A percentile compares a stretch with the other conserved stretches of the same genome.
These are phyloP conservation scores for Xylaria acuta DNA, from an alignment of 495 filamentous ascomycete species.

Conservation along the genomic window DNA sequence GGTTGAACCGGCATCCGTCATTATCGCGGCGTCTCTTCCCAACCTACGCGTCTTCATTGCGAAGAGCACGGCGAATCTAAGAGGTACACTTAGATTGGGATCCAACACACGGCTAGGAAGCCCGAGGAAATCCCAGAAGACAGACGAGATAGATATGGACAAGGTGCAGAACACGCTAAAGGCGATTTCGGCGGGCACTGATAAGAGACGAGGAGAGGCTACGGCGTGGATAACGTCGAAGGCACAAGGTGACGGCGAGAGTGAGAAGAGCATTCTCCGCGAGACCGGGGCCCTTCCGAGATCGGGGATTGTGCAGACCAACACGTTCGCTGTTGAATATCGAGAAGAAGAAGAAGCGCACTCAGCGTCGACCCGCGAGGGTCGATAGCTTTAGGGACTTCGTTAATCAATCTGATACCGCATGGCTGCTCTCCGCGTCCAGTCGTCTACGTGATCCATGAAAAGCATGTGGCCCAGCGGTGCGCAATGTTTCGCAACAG, in stretches of 20 bases:
- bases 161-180: slow-evolving; percentile 4
- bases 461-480: not conserved
- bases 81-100: slow-evolving; percentile 5
- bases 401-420: not conserved
- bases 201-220: slow-evolving; percentile 8
- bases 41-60: slow-evolving; percentile 18
- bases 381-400: not conserved
- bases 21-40: slow-evolving; percentile 20
- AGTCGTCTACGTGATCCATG: not conserved
- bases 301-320: not conserved
- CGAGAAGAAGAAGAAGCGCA: not conserved
- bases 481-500: not conserved
- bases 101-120: not conserved
- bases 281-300: not conserved
- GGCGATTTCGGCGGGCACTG: slow-evolving; percentile 10
- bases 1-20: slow-evolving; percentile 20
- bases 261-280: slow-evolving; percentile 9
- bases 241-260: not conserved
- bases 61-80: slow-evolving; percentile 6
- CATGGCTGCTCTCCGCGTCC: not conserved
- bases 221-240: slow-evolving; percentile 10
- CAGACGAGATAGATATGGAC: not conserved
- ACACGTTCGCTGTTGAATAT: slow-evolving; percentile 8
- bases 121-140: not conserved
- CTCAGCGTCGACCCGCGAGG: not conserved